Base-by-base conservation (phyloP, 2,329 filamentous ascomycete species). In the Rosellinia necatrix region DNA sequence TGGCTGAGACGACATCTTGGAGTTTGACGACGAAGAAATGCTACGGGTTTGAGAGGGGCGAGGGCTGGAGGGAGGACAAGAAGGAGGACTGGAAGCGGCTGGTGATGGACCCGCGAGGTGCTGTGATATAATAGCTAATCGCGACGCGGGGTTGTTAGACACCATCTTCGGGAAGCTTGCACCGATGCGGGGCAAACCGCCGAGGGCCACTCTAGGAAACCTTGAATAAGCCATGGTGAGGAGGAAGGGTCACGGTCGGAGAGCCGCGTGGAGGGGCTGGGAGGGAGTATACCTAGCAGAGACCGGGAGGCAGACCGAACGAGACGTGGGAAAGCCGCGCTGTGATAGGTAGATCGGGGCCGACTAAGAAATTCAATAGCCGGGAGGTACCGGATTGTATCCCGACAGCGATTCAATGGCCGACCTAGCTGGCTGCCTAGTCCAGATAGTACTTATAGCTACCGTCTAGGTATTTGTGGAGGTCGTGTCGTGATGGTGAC, bases 1-100 rank as follows among this genome's bases (percentile, higher is more conserved):
- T 52, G 83, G 78, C 67, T 87, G 85, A 57, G 78, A 79, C 64
- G 84, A 86, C 85, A 87, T 87, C 50, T 70, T 78, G 70, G 64
- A 42, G 43, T 64, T 61, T 21, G 61, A 53, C 41, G 66, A 62
- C 19, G 59, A 56, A 22, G 49, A 52, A 17, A 51, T 12, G 12
- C 30, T 35, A 7, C 49, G 49, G 29, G 29, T 62, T 38, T 68
- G 68, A 25, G 25, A 49, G 60, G 48, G 62, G 59, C 63, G 68
- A 58, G 29, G 10, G 24, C 62, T 60, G 49, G 70, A 29, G 40
- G 56, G n/a, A n/a, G n/a, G n/a, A n/a, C n/a, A n/a, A 59, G 48
- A 63, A 60, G 64, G 68, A 58, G 29, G 10, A 21, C 62, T 60
- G 49, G 70, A 29, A 42, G 56, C 68, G 24, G 59, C 34, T 48